These are phyloP conservation scores for Aphanomyces euteiches DNA, from an alignment of 352 stramenopile genomes.

Conservation along the genomic window DNA sequence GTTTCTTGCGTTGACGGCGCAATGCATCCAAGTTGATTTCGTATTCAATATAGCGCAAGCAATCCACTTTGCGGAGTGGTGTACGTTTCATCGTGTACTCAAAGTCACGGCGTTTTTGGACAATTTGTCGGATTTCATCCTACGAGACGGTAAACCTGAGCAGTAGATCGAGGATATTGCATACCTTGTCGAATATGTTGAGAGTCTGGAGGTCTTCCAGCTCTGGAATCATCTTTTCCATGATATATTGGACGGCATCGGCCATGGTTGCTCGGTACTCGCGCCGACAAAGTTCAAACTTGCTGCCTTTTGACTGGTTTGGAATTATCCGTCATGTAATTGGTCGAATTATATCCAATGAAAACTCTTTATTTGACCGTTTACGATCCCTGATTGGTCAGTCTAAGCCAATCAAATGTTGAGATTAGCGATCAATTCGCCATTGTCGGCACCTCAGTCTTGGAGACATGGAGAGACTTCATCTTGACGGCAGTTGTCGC, in stretches of 20 bases:
- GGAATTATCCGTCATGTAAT: conserved; percentile 15
- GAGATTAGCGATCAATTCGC: no score
- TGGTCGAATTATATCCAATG: not conserved
- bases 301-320: conserved; percentile 31
- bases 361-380: no score
- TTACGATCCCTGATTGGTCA: no score
- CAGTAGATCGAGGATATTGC: not conserved
- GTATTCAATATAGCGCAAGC: conserved; percentile 91
- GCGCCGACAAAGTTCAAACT: conserved; percentile 26
- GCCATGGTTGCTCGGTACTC: conserved; percentile 60
- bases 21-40: conserved; percentile 90
- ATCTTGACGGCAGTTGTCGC: no score
- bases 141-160: conserved; percentile 21
- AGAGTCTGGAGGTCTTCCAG: conserved; percentile 89
- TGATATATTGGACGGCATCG: conserved; percentile 89
- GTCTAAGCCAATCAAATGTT: no score
- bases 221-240: conserved; percentile 93
- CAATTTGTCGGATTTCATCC: conserved; percentile 88
- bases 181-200: conserved; percentile 72
- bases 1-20: conserved; percentile 76
- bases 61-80: conserved; percentile 88
- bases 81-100: conserved; percentile 90
- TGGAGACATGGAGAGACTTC: no score
- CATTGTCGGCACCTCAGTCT: no score
- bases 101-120: conserved; percentile 85